Base-by-base conservation (phyloP, 371 early-diverging fungal species). In the Mucor indicus region DNA sequence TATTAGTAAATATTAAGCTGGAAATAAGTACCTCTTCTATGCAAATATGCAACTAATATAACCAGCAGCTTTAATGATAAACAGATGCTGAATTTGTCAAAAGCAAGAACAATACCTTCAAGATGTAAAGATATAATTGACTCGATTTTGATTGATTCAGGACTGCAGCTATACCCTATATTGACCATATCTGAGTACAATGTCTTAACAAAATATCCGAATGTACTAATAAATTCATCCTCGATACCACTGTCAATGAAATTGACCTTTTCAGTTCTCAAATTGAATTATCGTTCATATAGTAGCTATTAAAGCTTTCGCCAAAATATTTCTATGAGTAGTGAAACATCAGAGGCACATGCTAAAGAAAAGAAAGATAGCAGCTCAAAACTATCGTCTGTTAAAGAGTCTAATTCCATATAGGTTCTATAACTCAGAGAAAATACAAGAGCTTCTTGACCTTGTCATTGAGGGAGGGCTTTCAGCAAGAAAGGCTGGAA, bases 141-240 rank as follows among this genome's bases (percentile, higher is more conserved):
- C 29, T 48, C 48, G 48, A 48, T 48, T 48, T 48, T 48, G 48
- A 38, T 38, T 48, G 48, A 48, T 48, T 48, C 48, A 12, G 39
- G 39, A 38, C 39, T 48, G 22, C 38, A 48, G 48, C 30, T 48
- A 20, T 31, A 48, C 21, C 48, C 38, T 38, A 48, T 30, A 48
- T 48, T 38, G 38, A 30, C 48, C 21, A 48, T 21, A 29, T 38
- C 48, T 38, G 48, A 38, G 48, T 38, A 48, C 31, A 36, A 48
- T 38, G 4, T 20, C 48, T 48, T 48, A 48, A 29, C 2, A 37
- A 48, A 30, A 38, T 48, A 38, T 25, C 38, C 29, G 3, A 48
- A 38, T 38, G 48, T 21, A 44, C 44, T 13, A 32, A 32, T 31
- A 44, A 30, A 44, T 44, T 11, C 29, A 27, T 5, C 25, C 46